Evolutionary conservation across 768 basidiomycete genomes (phyloP).

Genomic region (Leccinum olivaceopallidum): DNA sequence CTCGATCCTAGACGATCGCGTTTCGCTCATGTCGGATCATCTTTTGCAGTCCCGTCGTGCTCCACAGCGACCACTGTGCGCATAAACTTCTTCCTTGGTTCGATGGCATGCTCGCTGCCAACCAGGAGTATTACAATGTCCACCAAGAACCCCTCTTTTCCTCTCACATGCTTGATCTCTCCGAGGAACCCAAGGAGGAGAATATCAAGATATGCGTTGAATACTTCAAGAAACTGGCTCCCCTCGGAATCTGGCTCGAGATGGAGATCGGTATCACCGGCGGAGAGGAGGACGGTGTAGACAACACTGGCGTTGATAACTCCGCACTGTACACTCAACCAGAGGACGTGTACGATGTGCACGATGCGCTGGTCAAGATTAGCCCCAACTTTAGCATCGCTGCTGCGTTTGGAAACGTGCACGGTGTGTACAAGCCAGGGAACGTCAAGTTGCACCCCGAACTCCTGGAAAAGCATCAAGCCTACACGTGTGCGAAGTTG

Average conservation of each 20-base stretch:
- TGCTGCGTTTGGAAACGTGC: conserved; percentile 98
- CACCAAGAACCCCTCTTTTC: conserved; percentile 90
- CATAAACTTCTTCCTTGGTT: conserved; percentile 98
- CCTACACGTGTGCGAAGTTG: conserved; percentile 66
- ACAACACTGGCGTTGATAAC: conserved; percentile 97
- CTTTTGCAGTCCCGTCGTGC: conserved; percentile 79
- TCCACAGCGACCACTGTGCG: conserved; percentile 99
- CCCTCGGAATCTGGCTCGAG: conserved; percentile 94
- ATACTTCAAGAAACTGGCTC: conserved; percentile 95
- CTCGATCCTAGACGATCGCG: background rate
- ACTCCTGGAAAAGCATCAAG: conserved; percentile 90
- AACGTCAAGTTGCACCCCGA: conserved; percentile 94
- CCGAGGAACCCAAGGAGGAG: conserved; percentile 87
- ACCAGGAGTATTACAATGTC: conserved; percentile 89
- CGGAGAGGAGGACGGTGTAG: conserved; percentile 99
- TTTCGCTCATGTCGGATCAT: conserved; percentile 1
- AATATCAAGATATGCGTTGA: conserved; percentile 93
- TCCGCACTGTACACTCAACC: conserved; percentile 95
- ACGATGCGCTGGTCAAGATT: conserved; percentile 80
- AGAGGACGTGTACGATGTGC: conserved; percentile 91
- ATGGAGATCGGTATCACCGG: conserved; percentile 99
- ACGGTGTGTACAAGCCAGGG: conserved; percentile 99
- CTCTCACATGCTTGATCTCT: conserved; percentile 99
- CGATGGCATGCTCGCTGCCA: conserved; percentile 97
- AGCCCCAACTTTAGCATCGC: conserved; percentile 96